Conservation (phyloP, 2,329 filamentous ascomycete genomes). For the Colletotrichum chrysophilum region DNA sequence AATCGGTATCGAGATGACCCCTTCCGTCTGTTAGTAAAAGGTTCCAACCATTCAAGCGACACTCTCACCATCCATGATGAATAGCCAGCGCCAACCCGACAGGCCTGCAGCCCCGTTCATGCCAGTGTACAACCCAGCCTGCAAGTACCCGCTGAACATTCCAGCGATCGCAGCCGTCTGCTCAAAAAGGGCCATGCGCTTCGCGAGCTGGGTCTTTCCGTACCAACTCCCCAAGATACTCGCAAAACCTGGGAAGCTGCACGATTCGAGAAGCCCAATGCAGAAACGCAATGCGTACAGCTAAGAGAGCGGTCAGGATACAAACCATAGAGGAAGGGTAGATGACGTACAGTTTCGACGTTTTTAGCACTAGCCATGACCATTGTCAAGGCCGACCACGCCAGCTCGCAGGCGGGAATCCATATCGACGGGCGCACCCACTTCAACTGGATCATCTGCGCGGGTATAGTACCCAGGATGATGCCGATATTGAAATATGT, state of each 20-base stretch:
- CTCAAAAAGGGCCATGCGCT: conserved; percentile 53
- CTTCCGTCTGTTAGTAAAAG: background rate
- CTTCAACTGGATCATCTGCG: conserved; percentile 29
- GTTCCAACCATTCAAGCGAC: background rate
- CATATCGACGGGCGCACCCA: conserved; percentile 29
- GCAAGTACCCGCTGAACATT: conserved; percentile 63
- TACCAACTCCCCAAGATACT: conserved; percentile 51
- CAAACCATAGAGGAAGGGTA: background rate
- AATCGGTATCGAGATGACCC: conserved; percentile 25
- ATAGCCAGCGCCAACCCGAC: conserved; percentile 43
- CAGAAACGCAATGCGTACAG: conserved; percentile 48
- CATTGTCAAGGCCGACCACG: conserved; percentile 23
- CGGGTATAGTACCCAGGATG: conserved; percentile 28
- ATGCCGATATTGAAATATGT: conserved; percentile 27
- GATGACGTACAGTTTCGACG: conserved; percentile 17
- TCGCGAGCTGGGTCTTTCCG: conserved; percentile 43
- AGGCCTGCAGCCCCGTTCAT: conserved; percentile 35
- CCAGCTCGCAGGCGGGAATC: conserved; percentile 29
- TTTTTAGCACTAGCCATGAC: conserved; percentile 27
- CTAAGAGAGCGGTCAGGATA: conserved; percentile 21
- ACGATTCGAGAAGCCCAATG: conserved; percentile 43
- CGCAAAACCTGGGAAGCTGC: conserved; percentile 26
- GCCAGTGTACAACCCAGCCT: conserved; percentile 53
- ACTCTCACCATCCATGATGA: conserved; percentile 39
- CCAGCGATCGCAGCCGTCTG: conserved; percentile 56